These are phyloP conservation scores for Ogataea haglerorum DNA, from an alignment of 805 yeast species.

Conservation along the genomic window DNA sequence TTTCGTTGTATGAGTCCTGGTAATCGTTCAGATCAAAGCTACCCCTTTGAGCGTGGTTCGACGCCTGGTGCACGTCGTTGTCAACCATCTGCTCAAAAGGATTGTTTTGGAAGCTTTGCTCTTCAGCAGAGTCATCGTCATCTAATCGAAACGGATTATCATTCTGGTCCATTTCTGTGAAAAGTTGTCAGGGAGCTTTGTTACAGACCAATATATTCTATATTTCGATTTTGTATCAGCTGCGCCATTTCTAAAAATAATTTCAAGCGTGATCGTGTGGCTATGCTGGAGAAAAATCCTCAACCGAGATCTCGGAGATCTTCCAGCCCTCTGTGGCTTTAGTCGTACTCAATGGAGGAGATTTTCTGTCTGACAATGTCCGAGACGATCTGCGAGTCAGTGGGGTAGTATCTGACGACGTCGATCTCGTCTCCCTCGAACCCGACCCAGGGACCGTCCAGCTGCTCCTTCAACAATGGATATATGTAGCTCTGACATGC, in stretches of 20 bases:
- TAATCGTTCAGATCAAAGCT: constrained; percentile 8
- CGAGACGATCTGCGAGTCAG: constrained; percentile 12
- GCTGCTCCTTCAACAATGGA: constrained; percentile 44
- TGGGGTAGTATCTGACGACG: constrained; percentile 32
- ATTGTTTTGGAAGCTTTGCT: neutral
- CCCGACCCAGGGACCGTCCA: constrained; percentile 57
- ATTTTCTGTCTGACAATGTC: constrained; percentile 21
- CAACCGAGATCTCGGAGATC: constrained; percentile 4
- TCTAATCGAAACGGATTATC: constrained; percentile 17
- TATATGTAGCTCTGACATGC: constrained; percentile 47
- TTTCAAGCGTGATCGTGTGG: constrained; percentile 2
- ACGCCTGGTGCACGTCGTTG: neutral
- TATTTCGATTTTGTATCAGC: constrained; percentile 5
- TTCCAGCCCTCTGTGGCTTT: neutral
- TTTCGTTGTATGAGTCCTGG: constrained; percentile 4
- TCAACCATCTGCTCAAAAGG: constrained; percentile 4
- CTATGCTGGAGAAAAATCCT: neutral
- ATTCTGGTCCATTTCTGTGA: neutral
- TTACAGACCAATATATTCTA: constrained; percentile 3
- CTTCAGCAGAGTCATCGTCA: constrained; percentile 12
- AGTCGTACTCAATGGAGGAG: constrained; percentile 24
- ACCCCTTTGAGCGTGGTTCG: constrained; percentile 1
- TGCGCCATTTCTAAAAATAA: constrained; percentile 8
- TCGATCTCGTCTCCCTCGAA: constrained; percentile 50
- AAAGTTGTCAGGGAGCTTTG: neutral